Percentiles rank a stretch among this genome's conserved stretches.
These are phyloP conservation scores for Cercospora sp. DNA, from an alignment of 2,329 filamentous ascomycete genomes.

Conservation along the genomic window DNA sequence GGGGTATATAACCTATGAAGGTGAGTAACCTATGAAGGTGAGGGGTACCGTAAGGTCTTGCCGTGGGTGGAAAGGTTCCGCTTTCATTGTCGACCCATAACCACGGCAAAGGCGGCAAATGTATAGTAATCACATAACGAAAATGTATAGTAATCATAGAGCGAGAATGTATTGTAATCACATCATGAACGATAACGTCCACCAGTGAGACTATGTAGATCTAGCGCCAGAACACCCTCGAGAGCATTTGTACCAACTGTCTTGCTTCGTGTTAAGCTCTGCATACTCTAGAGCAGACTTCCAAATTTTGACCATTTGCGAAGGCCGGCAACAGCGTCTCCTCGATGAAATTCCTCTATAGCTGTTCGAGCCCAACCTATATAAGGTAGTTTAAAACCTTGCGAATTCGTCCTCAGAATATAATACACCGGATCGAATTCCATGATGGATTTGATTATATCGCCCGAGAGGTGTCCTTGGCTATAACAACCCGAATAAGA, in stretches of 20 bases:
- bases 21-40: too few species aligned
- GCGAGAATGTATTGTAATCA: conserved; percentile 1
- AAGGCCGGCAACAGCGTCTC: conserved; percentile 1
- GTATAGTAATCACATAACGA: too few species aligned
- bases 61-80: too few species aligned
- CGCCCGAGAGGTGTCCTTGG: background rate
- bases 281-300: conserved; percentile 1
- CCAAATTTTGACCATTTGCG: background rate
- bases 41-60: too few species aligned
- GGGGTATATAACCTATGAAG: too few species aligned
- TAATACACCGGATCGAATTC: background rate
- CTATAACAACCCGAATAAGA: background rate
- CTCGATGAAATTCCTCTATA: background rate
- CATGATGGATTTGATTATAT: background rate
- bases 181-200: background rate
- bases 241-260: conserved; percentile 2
- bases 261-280: conserved; percentile 1
- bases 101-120: too few species aligned
- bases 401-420: background rate
- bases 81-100: too few species aligned
- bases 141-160: background rate
- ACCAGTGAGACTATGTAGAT: background rate
- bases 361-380: background rate
- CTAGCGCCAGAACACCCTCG: background rate
- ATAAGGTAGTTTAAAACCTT: background rate